These are phyloP conservation scores for Botrytis tulipae DNA, from an alignment of 2,329 filamentous ascomycete species.

Conservation along the genomic window DNA sequence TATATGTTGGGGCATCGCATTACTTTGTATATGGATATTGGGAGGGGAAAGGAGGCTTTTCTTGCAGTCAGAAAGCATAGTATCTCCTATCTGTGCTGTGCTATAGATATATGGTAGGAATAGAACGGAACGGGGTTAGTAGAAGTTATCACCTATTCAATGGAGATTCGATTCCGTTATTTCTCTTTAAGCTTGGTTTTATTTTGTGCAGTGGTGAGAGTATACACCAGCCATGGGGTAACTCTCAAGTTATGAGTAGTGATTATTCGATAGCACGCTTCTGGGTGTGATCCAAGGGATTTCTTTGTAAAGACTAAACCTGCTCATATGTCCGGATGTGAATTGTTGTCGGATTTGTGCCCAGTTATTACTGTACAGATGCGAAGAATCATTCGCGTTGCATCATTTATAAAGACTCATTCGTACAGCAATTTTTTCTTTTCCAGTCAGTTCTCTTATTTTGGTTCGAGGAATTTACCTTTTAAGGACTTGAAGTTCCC, in stretches of 20 bases:
- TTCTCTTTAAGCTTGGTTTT: not conserved
- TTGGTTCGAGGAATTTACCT: not conserved
- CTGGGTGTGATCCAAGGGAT: not conserved
- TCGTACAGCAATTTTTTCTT: not conserved
- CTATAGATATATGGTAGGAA: not conserved
- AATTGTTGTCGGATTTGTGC: not conserved
- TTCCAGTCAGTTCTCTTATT: not conserved
- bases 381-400: fast-evolving
- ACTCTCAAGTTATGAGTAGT: no score
- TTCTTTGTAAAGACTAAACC: not conserved
- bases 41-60: not conserved
- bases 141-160: not conserved
- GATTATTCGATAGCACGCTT: not conserved
- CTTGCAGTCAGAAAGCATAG: not conserved
- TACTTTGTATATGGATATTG: not conserved
- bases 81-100: not conserved
- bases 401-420: not conserved
- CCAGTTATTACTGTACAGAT: fast-evolving
- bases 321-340: not conserved
- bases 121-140: not conserved
- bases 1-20: not conserved
- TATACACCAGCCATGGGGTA: no score
- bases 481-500: not conserved
- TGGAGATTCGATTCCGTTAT: not conserved
- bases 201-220: no score